Percentiles rank a stretch among this genome's conserved stretches.
Evolutionary conservation across 2,329 filamentous ascomycete species (phyloP).

Genomic region (Huntiella savannae): DNA sequence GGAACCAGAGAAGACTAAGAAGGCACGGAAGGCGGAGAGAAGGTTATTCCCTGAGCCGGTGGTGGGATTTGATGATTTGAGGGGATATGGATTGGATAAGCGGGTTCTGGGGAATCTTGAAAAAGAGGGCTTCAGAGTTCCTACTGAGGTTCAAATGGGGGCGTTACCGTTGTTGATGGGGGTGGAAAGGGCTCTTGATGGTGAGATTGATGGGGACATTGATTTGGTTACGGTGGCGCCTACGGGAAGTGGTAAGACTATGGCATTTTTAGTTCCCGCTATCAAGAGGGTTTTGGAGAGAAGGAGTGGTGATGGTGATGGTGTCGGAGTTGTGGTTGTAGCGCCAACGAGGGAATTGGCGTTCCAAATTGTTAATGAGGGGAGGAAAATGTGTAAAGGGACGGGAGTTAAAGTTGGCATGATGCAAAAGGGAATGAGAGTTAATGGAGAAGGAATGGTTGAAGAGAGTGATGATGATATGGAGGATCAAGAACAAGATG

Average conservation of each 20-base stretch:
- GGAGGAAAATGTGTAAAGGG: constrained; percentile 55
- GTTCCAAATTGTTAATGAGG: constrained; percentile 68
- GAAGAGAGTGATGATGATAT: constrained; percentile 19
- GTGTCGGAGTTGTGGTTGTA: constrained; percentile 47
- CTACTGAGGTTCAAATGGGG: constrained; percentile 86
- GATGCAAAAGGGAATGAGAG: constrained; percentile 69
- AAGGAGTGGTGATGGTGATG: constrained; percentile 23
- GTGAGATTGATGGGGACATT: neutral
- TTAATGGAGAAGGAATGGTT: constrained; percentile 27
- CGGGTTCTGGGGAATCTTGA: constrained; percentile 60
- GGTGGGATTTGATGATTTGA: constrained; percentile 54
- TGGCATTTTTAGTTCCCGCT: constrained; percentile 77
- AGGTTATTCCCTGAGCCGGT: constrained; percentile 65
- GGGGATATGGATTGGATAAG: constrained; percentile 53
- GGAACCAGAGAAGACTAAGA: constrained; percentile 12
- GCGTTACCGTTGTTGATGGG: constrained; percentile 60
- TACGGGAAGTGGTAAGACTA: constrained; percentile 89
- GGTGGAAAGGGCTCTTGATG: constrained; percentile 29
- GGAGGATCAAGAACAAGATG: constrained; percentile 19
- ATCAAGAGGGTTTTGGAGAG: constrained; percentile 52
- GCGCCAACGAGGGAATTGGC: constrained; percentile 65
- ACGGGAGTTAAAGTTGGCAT: constrained; percentile 63
- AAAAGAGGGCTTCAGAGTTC: constrained; percentile 67
- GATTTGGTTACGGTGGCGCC: constrained; percentile 81
- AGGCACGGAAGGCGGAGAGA: constrained; percentile 31